Base-by-base conservation (phyloP, 2,329 filamentous ascomycete species). In the Orbilia oligospora region DNA sequence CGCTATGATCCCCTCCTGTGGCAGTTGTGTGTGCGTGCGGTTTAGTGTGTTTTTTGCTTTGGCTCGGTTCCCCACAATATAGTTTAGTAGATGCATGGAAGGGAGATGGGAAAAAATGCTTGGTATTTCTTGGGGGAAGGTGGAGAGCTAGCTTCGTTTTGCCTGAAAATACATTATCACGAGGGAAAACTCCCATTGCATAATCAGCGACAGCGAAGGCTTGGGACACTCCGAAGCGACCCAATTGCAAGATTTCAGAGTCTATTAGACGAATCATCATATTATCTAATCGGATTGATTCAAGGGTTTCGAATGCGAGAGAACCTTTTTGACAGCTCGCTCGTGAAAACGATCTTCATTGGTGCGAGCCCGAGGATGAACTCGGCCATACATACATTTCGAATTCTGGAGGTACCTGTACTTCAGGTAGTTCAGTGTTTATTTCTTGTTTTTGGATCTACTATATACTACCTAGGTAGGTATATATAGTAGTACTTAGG, bases 21-120 rank as follows among this genome's bases (percentile, higher is more conserved):
- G 56, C 56, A 61, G 36, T 5, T 38, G 10, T 20, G n/a, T 18
- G 12, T 49, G 49, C 1, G 44, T 36, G 36, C 44, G 38, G 56
- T 49, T 38, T 36, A 46, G 38, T 22, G 56, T n/a, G 3, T 55
- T 63, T 70, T 64, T 36, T 58, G 55, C 56, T 64, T 20, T 63
- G 41, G 68, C 68, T 71, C 56, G 68, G 68, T 65, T 71, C 68
- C 68, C 67, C 68, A 55, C 55, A 71, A 38, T 71, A 63, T 41
- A 71, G 53, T 51, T 71, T 36, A 55, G 33, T 36, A 55, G 33
- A 53, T 64, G 55, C 46, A 63, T 36, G n/a, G 38, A 58, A 36
- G 51, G 41, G 49, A 33, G 24, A 55, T 53, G 14, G 27, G 56
- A 55, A 18, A n/a, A 61, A 71, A 67, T 67, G 61, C 61, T 67